Conservation (phyloP, 768 basidiomycete genomes). For the Mycena pura region DNA sequence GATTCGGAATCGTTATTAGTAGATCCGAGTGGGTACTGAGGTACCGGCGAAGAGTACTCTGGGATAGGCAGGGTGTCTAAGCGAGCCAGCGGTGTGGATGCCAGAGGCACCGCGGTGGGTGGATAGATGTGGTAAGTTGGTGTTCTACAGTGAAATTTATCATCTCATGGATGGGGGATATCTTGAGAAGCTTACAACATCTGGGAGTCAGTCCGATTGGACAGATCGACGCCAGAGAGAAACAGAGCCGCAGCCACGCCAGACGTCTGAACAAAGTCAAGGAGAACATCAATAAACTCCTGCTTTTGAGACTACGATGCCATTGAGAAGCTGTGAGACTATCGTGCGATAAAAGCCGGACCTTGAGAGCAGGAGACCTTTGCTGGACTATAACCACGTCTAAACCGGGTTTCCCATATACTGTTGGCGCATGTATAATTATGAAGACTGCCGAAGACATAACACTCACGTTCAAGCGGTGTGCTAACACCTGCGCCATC, state of each 20-base stretch:
- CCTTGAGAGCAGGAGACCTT: slow-evolving; percentile 80
- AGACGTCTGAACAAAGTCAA: slow-evolving; percentile 61
- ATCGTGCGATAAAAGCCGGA: slow-evolving; percentile 34
- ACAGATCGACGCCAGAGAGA: slow-evolving; percentile 77
- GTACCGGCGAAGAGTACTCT: slow-evolving; percentile 56
- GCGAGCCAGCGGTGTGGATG: slow-evolving; percentile 48
- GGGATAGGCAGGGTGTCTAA: slow-evolving; percentile 59
- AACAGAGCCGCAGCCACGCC: slow-evolving; percentile 63
- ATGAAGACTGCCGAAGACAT: not conserved
- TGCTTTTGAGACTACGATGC: slow-evolving; percentile 65
- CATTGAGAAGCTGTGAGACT: not conserved
- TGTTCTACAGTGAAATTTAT: slow-evolving; percentile 48
- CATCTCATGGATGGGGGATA: not conserved
- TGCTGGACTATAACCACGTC: slow-evolving; percentile 76
- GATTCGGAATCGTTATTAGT: slow-evolving; percentile 32
- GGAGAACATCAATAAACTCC: slow-evolving; percentile 63
- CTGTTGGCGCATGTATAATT: slow-evolving; percentile 43
- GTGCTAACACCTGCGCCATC: slow-evolving; percentile 70
- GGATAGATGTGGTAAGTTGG: slow-evolving; percentile 68
- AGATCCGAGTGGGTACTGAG: slow-evolving; percentile 36
- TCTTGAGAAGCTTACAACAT: slow-evolving; percentile 61
- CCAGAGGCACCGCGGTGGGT: slow-evolving; percentile 50
- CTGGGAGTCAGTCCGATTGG: slow-evolving; percentile 76
- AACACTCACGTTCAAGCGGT: slow-evolving; percentile 72
- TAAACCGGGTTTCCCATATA: slow-evolving; percentile 62